These are phyloP conservation scores for Cyclotella baltica DNA, from an alignment of 108 stramenopile genomes.

Conservation along the genomic window DNA sequence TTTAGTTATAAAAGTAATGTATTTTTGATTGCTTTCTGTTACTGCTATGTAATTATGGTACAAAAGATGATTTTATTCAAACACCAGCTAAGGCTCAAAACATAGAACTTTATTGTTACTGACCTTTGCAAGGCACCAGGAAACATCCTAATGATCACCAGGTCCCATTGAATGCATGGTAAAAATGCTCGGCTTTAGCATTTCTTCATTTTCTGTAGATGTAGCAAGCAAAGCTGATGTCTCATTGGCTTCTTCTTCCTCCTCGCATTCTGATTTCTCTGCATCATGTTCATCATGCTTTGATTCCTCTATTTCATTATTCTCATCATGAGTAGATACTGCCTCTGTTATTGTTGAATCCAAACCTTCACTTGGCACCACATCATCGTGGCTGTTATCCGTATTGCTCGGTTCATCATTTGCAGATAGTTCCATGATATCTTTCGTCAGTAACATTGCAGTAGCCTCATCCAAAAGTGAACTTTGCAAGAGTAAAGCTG, in stretches of 20 bases:
- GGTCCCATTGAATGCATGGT: slow-evolving; percentile 37
- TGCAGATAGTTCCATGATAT: slow-evolving; percentile 43
- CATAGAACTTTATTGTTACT: too few species aligned
- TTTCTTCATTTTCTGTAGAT: slow-evolving; percentile 30
- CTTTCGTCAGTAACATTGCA: slow-evolving; percentile 39
- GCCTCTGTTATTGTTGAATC: neutral
- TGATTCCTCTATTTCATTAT: neutral
- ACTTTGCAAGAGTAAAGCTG: slow-evolving; percentile 45
- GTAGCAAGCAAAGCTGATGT: slow-evolving; percentile 21
- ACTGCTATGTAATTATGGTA: too few species aligned
- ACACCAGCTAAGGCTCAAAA: too few species aligned
- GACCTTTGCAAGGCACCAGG: too few species aligned
- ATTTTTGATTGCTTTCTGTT: too few species aligned
- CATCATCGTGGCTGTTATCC: neutral
- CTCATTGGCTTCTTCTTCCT: slow-evolving; percentile 18
- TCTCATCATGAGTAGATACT: neutral
- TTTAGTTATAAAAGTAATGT: too few species aligned
- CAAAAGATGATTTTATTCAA: too few species aligned
- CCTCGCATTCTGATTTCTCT: neutral
- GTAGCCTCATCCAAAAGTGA: slow-evolving; percentile 50
- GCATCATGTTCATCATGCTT: neutral
- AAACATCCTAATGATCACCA: neutral
- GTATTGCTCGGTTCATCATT: neutral
- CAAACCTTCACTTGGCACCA: neutral
- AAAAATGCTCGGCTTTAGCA: slow-evolving; percentile 50